phyloP scores from a whole-genome alignment of 805 yeast genomes.

The Yamadazyma tumulicola region DNA sequence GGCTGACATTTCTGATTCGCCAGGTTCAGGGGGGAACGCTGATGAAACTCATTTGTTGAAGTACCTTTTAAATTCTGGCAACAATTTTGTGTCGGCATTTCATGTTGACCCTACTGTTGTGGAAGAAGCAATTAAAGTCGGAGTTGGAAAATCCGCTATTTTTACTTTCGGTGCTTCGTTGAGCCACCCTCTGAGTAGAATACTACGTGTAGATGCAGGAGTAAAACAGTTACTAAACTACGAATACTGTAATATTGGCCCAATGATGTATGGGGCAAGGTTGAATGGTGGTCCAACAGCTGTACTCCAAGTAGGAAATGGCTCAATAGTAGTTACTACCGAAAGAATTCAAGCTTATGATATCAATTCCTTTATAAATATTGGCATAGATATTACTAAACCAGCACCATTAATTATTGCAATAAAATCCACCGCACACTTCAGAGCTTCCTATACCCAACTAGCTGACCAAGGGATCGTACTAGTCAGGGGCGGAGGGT shows the following conservation, averaged over 20 bases:
- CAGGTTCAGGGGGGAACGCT: slow-evolving; percentile 5
- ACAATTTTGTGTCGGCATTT: slow-evolving; percentile 2
- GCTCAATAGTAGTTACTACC: slow-evolving; percentile 3
- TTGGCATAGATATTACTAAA: slow-evolving; percentile 4
- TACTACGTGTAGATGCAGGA: not conserved
- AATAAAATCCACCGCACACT: slow-evolving; percentile 5
- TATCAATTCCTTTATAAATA: slow-evolving; percentile 3
- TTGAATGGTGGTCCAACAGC: slow-evolving; percentile 2
- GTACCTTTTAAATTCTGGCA: not conserved
- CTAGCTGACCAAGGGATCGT: slow-evolving; percentile 5
- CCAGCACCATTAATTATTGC: slow-evolving; percentile 4
- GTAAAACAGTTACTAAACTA: not conserved
- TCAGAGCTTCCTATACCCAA: slow-evolving; percentile 6
- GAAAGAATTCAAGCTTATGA: slow-evolving; percentile 8
- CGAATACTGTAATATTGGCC: slow-evolving; percentile 2
- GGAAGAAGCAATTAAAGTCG: not conserved
- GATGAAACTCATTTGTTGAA: slow-evolving; percentile 3
- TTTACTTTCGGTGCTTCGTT: slow-evolving; percentile 1
- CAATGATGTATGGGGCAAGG: slow-evolving; percentile 4
- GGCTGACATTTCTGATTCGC: slow-evolving; percentile 4
- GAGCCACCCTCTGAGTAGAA: not conserved
- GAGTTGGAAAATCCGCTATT: not conserved
- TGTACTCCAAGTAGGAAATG: slow-evolving; percentile 1
- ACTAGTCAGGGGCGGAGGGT: slow-evolving; percentile 1
- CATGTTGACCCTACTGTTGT: slow-evolving; percentile 5